Conservation (phyloP, 1,139 yeast genomes). For the Blastobotrys arbuscula region DNA sequence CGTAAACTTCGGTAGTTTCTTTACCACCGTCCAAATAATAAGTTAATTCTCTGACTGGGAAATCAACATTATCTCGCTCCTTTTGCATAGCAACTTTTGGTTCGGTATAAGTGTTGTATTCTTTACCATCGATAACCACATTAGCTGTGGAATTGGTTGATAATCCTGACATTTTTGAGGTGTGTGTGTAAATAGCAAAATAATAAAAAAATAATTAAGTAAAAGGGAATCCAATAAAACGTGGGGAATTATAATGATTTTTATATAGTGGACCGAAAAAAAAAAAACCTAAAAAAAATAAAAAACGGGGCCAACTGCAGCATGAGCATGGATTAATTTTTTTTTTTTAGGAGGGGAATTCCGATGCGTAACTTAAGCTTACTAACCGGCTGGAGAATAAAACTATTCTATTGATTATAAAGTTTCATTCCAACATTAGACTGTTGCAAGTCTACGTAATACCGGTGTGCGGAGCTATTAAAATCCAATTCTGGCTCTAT, state of each 20-base stretch:
- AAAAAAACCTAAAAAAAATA: too few species aligned
- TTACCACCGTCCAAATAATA: constrained; percentile 53
- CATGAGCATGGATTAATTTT: too few species aligned
- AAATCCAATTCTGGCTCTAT: too few species aligned
- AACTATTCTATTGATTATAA: too few species aligned
- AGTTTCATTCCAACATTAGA: too few species aligned
- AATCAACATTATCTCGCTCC: constrained; percentile 46
- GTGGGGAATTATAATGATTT: not conserved
- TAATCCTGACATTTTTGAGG: constrained; percentile 1
- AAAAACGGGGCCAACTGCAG: too few species aligned
- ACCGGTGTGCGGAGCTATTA: too few species aligned
- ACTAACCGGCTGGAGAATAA: too few species aligned
- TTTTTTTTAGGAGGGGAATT: too few species aligned
- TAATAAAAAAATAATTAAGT: not conserved
- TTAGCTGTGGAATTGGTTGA: constrained; percentile 24
- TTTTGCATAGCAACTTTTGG: constrained; percentile 37
- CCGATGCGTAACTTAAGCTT: too few species aligned
- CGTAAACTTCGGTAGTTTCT: constrained; percentile 41
- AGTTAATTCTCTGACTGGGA: constrained; percentile 46
- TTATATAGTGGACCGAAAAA: not conserved
- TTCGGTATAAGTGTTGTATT: constrained; percentile 33
- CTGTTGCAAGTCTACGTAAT: too few species aligned
- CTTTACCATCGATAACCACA: constrained; percentile 28
- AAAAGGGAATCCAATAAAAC: not conserved
- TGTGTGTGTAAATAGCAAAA: not conserved